Evolutionary conservation across 208 protist genomes (phyloP).

Genomic region (Crithidia fasciculata): DNA sequence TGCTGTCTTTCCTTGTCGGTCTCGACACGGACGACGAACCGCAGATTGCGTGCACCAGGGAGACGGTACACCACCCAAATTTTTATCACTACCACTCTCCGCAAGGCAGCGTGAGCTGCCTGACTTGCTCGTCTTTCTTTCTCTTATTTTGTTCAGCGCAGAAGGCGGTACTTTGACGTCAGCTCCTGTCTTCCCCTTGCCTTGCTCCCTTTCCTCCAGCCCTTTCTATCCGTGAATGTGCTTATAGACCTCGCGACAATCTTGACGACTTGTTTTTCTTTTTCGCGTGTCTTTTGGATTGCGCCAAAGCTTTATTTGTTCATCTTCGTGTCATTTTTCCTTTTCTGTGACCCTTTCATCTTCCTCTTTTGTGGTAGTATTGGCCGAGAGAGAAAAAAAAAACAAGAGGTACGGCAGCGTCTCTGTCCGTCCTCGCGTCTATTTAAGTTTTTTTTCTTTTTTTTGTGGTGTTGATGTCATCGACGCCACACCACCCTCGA

Average conservation of each 20-base stretch:
- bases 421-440: too few species aligned
- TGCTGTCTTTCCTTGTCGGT: neutral
- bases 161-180: neutral
- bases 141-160: too few species aligned
- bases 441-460: neutral
- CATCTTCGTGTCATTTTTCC: neutral
- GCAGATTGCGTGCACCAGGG: too few species aligned
- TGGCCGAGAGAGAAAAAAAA: too few species aligned
- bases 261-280: neutral
- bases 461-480: constrained; percentile 3
- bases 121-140: too few species aligned
- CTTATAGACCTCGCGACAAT: neutral
- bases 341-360: neutral
- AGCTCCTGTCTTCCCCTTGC: neutral
- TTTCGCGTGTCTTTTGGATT: neutral
- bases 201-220: neutral
- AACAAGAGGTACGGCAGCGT: too few species aligned
- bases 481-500: neutral
- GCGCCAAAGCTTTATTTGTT: neutral
- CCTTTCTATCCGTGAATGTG: neutral
- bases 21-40: too few species aligned
- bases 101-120: too few species aligned
- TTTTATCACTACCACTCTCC: too few species aligned
- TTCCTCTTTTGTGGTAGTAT: too few species aligned
- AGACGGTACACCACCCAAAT: too few species aligned